A percentile compares a stretch with the other conserved stretches of the same genome.
Conservation (phyloP, 176 grass and related monocot species). For the Stipa capillata region DNA sequence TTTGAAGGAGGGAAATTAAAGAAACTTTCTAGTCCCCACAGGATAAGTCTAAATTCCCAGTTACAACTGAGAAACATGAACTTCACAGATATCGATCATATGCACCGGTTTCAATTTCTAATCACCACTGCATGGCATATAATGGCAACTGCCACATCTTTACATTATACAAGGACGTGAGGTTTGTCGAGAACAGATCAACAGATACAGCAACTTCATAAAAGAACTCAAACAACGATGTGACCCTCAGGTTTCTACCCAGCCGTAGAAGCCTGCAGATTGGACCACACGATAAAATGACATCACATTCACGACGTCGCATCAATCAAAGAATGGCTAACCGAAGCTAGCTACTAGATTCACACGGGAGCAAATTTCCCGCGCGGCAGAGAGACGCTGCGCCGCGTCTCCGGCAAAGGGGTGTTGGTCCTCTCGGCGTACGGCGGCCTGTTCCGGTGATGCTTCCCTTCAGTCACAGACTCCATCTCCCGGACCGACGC, state of each 20-base stretch:
- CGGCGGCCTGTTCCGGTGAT: constrained; percentile 34
- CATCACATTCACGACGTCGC: neutral
- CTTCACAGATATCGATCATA: neutral
- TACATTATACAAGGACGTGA: neutral
- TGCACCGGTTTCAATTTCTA: neutral
- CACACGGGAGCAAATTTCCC: constrained; percentile 40
- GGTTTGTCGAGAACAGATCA: neutral
- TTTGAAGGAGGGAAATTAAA: neutral
- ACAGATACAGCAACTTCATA: neutral
- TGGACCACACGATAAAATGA: neutral
- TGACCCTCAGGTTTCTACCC: constrained; percentile 18
- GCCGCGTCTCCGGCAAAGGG: constrained; percentile 33
- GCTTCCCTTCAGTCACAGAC: constrained; percentile 45
- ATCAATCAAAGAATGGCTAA: constrained; percentile 20
- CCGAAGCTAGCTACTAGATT: neutral
- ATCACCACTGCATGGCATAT: neutral
- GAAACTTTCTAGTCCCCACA: neutral
- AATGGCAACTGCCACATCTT: neutral
- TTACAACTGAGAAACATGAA: neutral
- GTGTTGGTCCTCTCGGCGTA: constrained; percentile 30
- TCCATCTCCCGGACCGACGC: constrained; percentile 34
- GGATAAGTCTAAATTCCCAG: neutral
- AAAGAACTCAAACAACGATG: neutral
- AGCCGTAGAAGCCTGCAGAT: constrained; percentile 5
- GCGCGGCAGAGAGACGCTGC: constrained; percentile 54